These are phyloP conservation scores for Pseudogymnoascus sp. DNA, from an alignment of 2,329 filamentous ascomycete genomes.

Conservation along the genomic window DNA sequence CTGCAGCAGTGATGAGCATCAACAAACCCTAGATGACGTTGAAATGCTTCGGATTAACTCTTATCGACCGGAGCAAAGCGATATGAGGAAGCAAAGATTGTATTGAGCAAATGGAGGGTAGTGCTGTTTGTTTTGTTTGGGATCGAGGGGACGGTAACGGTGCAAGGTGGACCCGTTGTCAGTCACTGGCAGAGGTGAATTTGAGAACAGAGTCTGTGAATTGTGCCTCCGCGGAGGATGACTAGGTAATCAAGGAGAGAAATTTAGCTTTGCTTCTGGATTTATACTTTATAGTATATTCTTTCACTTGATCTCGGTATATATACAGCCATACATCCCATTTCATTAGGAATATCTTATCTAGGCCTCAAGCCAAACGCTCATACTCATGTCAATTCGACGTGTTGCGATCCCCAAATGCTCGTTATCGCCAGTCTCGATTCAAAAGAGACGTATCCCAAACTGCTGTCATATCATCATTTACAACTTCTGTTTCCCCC, in stretches of 20 bases:
- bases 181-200: background rate
- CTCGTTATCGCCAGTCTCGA: too few relatives aligned
- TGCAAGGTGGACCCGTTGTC: background rate
- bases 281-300: background rate
- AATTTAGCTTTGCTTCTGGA: background rate
- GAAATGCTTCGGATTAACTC: background rate
- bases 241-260: background rate
- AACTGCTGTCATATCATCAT: background rate
- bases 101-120: background rate
- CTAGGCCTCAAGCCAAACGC: background rate
- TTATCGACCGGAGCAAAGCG: background rate
- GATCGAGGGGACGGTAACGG: background rate
- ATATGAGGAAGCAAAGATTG: background rate
- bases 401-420: too few relatives aligned
- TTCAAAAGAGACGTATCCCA: too few relatives aligned
- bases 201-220: background rate
- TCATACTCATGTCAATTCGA: background rate
- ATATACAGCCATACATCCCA: background rate
- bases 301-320: background rate
- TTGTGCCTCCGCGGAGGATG: background rate
- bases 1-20: background rate
- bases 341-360: background rate
- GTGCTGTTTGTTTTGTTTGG: background rate
- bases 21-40: background rate
- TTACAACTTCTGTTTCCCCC: background rate